Base-by-base conservation (phyloP, 129 eudicot genomes). In the Helianthus tuberosus region DNA sequence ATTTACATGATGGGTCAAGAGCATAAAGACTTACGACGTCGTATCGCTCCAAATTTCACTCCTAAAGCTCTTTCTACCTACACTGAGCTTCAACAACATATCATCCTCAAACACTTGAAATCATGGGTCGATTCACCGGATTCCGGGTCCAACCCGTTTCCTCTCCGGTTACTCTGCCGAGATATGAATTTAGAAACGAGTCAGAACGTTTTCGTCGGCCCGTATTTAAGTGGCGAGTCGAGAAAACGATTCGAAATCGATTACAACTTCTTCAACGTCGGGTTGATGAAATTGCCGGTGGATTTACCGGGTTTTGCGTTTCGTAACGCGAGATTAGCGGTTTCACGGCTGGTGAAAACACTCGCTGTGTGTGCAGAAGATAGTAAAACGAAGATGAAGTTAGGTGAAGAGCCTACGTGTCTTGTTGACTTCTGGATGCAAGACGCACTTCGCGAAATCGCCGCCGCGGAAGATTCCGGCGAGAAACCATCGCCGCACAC, bases 391-490 rank as follows among this genome's bases (percentile, higher is more conserved):
- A 84, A 70, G 14, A 89, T 93, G 95, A 72, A 43, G 5, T 20
- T 29, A 10, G 94, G 89, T 0, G 72, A 67, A 0, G 92, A 93
- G 2, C 88, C 98, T 0, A 72, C 82, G 0, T 93, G 96, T 53
- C 51, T 93, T 14, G 83, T 87, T 6, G 98, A 93, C 66, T 93
- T 85, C 73, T 93, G 96, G 98, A 89, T 89, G 95, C 96, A 87
- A 63, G 98, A 89, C 4, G 63, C 78, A 0, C 10, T 89, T 3
- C 73, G 84, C 29, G 98, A 89, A 51, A 72, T 73, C 4, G 44
- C 59, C 62, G 84, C 65, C 5, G 75, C 88, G 2, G 82, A 67
- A 2, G 64, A 27, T 1, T 76, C 79, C 12, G 79, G 81, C 0
- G 77, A 68, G 0, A 62, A 49, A 1, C 50, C 59, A 25, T 85